phyloP scores from a whole-genome alignment of 192 early-diverging fungal genomes.

The Backusella westeae region DNA sequence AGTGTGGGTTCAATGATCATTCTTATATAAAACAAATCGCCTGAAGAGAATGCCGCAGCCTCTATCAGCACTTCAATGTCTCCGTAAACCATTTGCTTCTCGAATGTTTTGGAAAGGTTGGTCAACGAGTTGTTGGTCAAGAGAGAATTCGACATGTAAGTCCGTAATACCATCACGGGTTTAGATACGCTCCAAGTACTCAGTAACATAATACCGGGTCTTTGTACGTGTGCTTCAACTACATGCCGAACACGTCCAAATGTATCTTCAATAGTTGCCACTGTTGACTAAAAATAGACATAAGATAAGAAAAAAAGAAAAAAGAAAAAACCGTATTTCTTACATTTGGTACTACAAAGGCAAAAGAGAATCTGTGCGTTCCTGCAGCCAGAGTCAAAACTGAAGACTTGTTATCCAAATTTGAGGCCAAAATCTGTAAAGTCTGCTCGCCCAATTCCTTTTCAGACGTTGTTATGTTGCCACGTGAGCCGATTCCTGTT shows the following conservation, averaged over 20 bases:
- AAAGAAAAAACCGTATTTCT: not conserved
- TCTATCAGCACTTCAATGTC: conserved; percentile 26
- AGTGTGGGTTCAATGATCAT: conserved; percentile 17
- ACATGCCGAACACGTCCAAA: conserved; percentile 25
- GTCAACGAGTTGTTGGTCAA: conserved; percentile 24
- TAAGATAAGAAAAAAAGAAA: not conserved
- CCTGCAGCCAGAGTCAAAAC: conserved; percentile 7
- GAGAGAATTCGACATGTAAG: conserved; percentile 24
- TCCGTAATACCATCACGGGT: conserved; percentile 19
- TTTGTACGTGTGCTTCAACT: conserved; percentile 17
- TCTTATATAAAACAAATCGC: conserved; percentile 23
- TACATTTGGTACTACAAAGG: conserved; percentile 29
- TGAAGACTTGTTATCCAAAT: not conserved
- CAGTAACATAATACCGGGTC: conserved; percentile 14
- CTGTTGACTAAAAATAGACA: conserved; percentile 15
- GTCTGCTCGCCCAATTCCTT: conserved; percentile 24
- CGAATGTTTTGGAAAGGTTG: conserved; percentile 24
- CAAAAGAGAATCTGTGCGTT: conserved; percentile 25
- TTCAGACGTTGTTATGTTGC: conserved; percentile 26
- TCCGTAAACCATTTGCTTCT: conserved; percentile 15
- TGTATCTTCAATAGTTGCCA: conserved; percentile 24
- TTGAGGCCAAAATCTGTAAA: conserved; percentile 3
- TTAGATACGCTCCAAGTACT: conserved; percentile 18
- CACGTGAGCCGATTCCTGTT: conserved; percentile 32
- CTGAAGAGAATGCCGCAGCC: conserved; percentile 26